Evolutionary conservation across 2,329 filamentous ascomycete genomes (phyloP).

Genomic region (Xylaria sp.): DNA sequence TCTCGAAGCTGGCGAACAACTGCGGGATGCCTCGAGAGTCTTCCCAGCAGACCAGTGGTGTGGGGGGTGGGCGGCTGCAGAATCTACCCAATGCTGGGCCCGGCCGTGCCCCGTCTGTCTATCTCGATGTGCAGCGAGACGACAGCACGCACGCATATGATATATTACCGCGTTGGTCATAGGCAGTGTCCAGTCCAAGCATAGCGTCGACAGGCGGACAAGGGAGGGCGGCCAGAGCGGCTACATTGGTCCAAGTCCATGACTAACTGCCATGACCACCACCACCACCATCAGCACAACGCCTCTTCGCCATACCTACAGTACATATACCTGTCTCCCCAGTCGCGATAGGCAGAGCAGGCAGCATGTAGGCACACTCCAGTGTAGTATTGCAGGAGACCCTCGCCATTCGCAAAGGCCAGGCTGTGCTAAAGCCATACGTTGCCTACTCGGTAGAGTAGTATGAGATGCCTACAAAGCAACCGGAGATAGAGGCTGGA

Average conservation of each 20-base stretch:
- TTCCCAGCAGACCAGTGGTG: background rate
- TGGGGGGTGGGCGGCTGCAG: constrained; percentile 17
- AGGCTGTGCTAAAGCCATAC: background rate
- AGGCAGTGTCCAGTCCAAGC: background rate
- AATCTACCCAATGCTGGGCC: constrained; percentile 15
- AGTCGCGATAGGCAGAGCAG: background rate
- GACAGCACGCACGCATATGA: constrained; percentile 14
- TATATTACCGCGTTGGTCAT: constrained; percentile 9
- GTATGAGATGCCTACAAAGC: too few species aligned
- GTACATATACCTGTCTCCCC: background rate
- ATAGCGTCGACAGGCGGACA: background rate
- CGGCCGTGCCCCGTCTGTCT: background rate
- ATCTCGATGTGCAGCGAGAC: constrained; percentile 2
- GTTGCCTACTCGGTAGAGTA: background rate
- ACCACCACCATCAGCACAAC: too few species aligned
- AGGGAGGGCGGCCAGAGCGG: constrained; percentile 20
- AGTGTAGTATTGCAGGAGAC: constrained; percentile 18
- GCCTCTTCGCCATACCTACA: too few species aligned
- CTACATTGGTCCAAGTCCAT: constrained; percentile 17
- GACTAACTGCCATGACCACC: too few species aligned
- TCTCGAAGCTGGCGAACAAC: constrained; percentile 22
- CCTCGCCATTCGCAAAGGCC: constrained; percentile 6
- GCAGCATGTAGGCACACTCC: background rate
- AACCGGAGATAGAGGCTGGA: background rate
- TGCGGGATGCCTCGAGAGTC: constrained; percentile 9